A percentile compares a stretch with the other conserved stretches of the same genome.
Conservation (phyloP, 768 basidiomycete species). For the Amanita exitialis region DNA sequence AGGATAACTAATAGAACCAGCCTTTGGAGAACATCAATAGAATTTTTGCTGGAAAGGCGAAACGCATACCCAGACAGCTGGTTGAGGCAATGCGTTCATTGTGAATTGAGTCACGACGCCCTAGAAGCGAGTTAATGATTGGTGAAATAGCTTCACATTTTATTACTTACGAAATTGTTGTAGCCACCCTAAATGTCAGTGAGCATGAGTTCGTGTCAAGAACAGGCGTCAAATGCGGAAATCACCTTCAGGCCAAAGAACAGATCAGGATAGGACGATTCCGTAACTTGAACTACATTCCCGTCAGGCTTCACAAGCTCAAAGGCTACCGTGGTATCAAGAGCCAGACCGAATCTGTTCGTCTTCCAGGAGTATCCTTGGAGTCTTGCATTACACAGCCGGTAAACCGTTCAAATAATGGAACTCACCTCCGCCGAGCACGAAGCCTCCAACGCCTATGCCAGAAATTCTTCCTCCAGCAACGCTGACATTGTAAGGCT, state of each 20-base stretch:
- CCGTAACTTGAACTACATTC: slow-evolving; percentile 24
- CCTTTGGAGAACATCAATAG: slow-evolving; percentile 20
- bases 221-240: background rate
- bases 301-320: slow-evolving; percentile 53
- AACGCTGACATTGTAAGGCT: slow-evolving; percentile 29
- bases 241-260: slow-evolving; percentile 32
- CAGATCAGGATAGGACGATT: slow-evolving; percentile 22
- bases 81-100: slow-evolving; percentile 43
- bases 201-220: background rate
- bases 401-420: background rate
- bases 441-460: slow-evolving; percentile 37
- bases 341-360: slow-evolving; percentile 48
- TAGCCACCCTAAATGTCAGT: slow-evolving; percentile 35
- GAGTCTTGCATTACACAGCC: too few species aligned
- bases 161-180: slow-evolving; percentile 41
- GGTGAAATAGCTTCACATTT: background rate
- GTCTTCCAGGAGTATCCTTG: slow-evolving; percentile 55
- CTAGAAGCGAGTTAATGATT: slow-evolving; percentile 12
- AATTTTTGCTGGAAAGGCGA: background rate
- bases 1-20: slow-evolving; percentile 32
- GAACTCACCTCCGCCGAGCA: slow-evolving; percentile 34
- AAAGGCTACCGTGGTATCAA: slow-evolving; percentile 41
- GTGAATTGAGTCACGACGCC: slow-evolving; percentile 55
- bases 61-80: slow-evolving; percentile 45
- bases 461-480: slow-evolving; percentile 39